Evolutionary conservation across 2,329 filamentous ascomycete species (phyloP), one percentile per base, ranked within the genome.

Genomic region (Podosphaera fusca): DNA sequence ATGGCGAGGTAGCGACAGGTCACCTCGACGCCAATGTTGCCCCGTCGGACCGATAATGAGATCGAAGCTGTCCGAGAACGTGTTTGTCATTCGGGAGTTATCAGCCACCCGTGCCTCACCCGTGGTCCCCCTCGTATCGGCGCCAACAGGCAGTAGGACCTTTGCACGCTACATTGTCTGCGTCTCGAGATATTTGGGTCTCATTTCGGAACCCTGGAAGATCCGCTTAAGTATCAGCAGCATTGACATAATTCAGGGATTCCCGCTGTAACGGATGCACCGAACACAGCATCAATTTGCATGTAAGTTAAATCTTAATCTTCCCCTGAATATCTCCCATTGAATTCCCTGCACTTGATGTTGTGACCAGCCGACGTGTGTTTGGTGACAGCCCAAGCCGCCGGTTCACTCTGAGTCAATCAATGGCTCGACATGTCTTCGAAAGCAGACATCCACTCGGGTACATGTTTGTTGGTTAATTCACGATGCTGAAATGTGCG

Each of bases 221-320:
- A 34, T 52, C 8, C 50, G 34, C n/a, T 52, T 52, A 34, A 21
- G n/a, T 52, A 10, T 52, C 14, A 3, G 31, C 36, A 8, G 50
- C 50, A 42, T 35, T 36, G 50, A 36, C n/a, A 34, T 52, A 33
- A 36, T 40, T 21, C 52, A 42, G 21, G 52, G 52, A 36, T 42
- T 42, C 36, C 36, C 52, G 52, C 21, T 42, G 36, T 55, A 42
- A 29, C 52, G 52, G 30, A 42, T 42, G 52, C 52, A 55, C 52
- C 52, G 36, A 42, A 55, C 35, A 55, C 52, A 53, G 33, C 51
- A 53, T 35, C 35, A 10, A 38, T 52, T 36, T 52, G 50, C 50
- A 42, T 55, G 52, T 33, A 45, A 42, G 52, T 42, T n/a, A 42
- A 55, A 55, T 55, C 52, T 55, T 55, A 42, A 55, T 55, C 52